A percentile compares a stretch with the other conserved stretches of the same genome.
These are phyloP conservation scores for Aspergillus sp. DNA, from an alignment of 2,329 filamentous ascomycete species.

Conservation along the genomic window DNA sequence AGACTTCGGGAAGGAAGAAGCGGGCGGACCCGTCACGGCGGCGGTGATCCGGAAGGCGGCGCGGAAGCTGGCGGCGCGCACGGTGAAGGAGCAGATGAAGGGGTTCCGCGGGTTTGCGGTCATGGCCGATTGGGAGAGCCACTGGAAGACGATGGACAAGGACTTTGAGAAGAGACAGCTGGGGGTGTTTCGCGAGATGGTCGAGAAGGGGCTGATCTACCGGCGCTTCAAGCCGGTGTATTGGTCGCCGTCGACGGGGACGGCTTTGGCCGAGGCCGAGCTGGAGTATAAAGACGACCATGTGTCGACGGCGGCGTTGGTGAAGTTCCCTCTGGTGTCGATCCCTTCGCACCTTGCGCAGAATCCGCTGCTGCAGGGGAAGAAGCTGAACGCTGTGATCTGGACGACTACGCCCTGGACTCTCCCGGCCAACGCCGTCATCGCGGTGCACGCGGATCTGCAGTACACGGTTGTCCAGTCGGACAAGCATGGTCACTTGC, in stretches of 20 bases:
- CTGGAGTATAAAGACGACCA: constrained; percentile 65
- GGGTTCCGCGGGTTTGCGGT: constrained; percentile 61
- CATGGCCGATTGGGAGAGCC: constrained; percentile 64
- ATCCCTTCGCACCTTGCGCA: constrained; percentile 46
- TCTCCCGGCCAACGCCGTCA: constrained; percentile 84
- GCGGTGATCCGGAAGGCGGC: constrained; percentile 56
- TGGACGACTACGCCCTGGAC: constrained; percentile 99
- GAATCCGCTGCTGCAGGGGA: constrained; percentile 41
- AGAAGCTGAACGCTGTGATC: constrained; percentile 73
- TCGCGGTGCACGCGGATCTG: constrained; percentile 75
- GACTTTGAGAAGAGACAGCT: constrained; percentile 62
- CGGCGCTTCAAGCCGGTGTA: constrained; percentile 63
- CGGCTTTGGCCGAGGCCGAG: constrained; percentile 64
- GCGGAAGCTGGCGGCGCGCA: constrained; percentile 53
- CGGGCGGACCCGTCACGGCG: constrained; percentile 32
- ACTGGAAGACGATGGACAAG: constrained; percentile 64
- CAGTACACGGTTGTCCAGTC: constrained; percentile 68
- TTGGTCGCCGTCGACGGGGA: constrained; percentile 65
- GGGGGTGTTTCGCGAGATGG: constrained; percentile 61
- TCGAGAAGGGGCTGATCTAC: constrained; percentile 61
- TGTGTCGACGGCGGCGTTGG: constrained; percentile 59
- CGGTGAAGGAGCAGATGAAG: constrained; percentile 59
- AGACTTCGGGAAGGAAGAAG: constrained; percentile 25
- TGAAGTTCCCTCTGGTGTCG: constrained; percentile 69
- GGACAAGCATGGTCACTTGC: constrained; percentile 56